Conservation (phyloP, 768 basidiomycete genomes). For the Trametes sanguinea region DNA sequence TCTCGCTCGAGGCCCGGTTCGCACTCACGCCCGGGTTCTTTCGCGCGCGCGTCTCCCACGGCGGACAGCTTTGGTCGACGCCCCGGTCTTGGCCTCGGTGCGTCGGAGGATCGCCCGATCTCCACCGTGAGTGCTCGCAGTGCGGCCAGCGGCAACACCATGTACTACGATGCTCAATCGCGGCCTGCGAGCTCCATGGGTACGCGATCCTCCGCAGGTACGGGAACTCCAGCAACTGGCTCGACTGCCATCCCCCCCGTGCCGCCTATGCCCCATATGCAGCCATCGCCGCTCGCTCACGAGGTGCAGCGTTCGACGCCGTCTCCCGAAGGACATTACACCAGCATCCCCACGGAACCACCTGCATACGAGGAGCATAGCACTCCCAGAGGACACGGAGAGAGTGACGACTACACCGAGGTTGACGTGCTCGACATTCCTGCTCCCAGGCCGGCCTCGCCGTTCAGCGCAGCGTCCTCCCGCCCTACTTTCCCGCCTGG, state of each 20-base stretch:
- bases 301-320: constrained; percentile 8
- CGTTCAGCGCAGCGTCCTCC: constrained; percentile 43
- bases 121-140: constrained; percentile 61
- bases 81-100: constrained; percentile 19
- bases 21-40: constrained; percentile 21
- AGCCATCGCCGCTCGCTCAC: constrained; percentile 20
- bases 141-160: constrained; percentile 46
- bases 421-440: constrained; percentile 58
- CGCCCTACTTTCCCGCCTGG: constrained; percentile 39
- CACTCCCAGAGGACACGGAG: background rate
- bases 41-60: constrained; percentile 13
- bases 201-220: constrained; percentile 16
- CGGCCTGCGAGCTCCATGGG: constrained; percentile 44
- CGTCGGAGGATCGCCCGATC: constrained; percentile 46
- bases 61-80: constrained; percentile 12
- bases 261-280: constrained; percentile 18
- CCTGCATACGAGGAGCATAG: constrained; percentile 25
- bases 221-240: constrained; percentile 10
- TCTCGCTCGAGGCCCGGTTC: constrained; percentile 28
- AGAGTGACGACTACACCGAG: constrained; percentile 6
- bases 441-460: constrained; percentile 56
- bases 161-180: constrained; percentile 66
- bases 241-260: constrained; percentile 19
- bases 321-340: background rate
- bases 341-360: constrained; percentile 6